Conservation (phyloP, 176 grass and related monocot species). For the Poa pratensis region DNA sequence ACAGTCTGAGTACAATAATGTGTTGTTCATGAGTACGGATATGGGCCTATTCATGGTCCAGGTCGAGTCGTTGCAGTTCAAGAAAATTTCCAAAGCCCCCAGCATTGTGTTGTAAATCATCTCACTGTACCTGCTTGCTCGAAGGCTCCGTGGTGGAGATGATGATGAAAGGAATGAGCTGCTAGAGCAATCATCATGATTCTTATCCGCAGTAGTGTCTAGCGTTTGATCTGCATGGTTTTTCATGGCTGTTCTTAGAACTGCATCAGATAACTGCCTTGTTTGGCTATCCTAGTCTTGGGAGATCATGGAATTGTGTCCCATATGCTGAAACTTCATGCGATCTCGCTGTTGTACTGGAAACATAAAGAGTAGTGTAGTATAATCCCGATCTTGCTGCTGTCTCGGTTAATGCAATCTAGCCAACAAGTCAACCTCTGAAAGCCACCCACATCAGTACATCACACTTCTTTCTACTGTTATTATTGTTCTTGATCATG, state of each 20-base stretch:
- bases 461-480: too few species aligned
- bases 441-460: too few species aligned
- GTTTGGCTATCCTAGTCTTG: background rate
- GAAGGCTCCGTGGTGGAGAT: conserved; percentile 29
- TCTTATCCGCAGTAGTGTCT: background rate
- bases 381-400: background rate
- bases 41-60: too few species aligned
- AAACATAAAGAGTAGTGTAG: background rate
- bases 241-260: background rate
- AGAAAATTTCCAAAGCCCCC: too few species aligned
- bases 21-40: too few species aligned
- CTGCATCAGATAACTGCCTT: background rate
- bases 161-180: conserved; percentile 15
- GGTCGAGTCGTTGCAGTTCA: too few species aligned
- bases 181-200: background rate
- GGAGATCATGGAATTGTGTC: background rate
- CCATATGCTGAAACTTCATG: background rate
- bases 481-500: too few species aligned
- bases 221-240: background rate
- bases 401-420: background rate
- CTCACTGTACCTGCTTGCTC: conserved; percentile 32
- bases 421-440: too few species aligned
- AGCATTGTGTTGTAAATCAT: too few species aligned
- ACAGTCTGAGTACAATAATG: too few species aligned
- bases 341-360: background rate